Conservation (phyloP, 176 grass and related monocot species). For the Oropetium thomaeum region DNA sequence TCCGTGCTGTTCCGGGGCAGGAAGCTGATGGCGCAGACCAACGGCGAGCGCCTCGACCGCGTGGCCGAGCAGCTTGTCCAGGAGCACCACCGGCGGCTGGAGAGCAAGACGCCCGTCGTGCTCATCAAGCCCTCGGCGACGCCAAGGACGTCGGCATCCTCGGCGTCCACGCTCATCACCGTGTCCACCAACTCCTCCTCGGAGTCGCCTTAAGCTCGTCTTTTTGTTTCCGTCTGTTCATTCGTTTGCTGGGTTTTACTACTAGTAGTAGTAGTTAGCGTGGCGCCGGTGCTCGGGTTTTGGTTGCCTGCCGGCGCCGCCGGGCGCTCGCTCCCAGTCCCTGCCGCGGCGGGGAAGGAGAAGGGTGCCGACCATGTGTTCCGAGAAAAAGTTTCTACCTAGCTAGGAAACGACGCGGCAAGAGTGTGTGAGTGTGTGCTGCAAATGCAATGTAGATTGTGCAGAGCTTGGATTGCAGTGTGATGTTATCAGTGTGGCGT, state of each 20-base stretch:
- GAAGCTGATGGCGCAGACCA: conserved; percentile 67
- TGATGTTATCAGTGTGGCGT: conserved; percentile 32
- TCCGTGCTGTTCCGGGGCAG: conserved; percentile 64
- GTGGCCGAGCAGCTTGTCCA: conserved; percentile 53
- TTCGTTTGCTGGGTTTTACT: not conserved
- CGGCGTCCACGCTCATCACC: conserved; percentile 65
- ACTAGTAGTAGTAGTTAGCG: conserved; percentile 4
- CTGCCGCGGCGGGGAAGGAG: conserved; percentile 32
- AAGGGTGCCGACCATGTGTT: conserved; percentile 29
- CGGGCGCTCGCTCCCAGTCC: conserved; percentile 33
- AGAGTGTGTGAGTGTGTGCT: conserved; percentile 11
- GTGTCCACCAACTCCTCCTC: conserved; percentile 58
- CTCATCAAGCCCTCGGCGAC: conserved; percentile 54
- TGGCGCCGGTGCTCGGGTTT: conserved; percentile 46
- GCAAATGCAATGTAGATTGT: conserved; percentile 24
- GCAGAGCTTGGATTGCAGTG: conserved; percentile 43
- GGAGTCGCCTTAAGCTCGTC: conserved; percentile 48
- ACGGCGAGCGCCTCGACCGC: conserved; percentile 63
- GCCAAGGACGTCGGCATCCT: conserved; percentile 62
- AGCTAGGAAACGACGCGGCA: conserved; percentile 20
- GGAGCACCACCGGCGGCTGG: conserved; percentile 54
- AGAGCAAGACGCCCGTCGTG: conserved; percentile 53
- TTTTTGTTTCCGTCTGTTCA: not conserved
- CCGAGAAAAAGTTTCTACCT: not conserved
- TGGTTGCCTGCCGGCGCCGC: conserved; percentile 59